phyloP scores from a whole-genome alignment of 768 basidiomycete species.

The Trametes meyenii region DNA sequence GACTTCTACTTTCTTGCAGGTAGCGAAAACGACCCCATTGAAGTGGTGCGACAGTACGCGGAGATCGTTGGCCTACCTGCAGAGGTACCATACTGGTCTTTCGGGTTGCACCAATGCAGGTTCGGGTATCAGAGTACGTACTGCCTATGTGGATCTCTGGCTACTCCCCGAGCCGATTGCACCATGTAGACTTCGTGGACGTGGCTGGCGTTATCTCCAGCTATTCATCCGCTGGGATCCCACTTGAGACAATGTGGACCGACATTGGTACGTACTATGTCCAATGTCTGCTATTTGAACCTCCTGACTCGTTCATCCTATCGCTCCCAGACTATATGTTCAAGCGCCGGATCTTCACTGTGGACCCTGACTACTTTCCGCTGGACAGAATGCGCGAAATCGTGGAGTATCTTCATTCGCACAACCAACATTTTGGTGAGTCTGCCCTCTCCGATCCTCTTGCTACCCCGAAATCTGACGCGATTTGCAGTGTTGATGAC shows the following conservation, averaged over 20 bases:
- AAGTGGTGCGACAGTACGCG: constrained; percentile 69
- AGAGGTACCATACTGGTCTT: constrained; percentile 75
- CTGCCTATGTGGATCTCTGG: not conserved
- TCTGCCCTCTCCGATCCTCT: not conserved
- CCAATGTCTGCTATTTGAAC: not conserved
- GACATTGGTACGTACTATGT: constrained; percentile 55
- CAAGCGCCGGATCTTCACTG: constrained; percentile 66
- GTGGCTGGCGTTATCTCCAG: constrained; percentile 63
- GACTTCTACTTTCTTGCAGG: constrained; percentile 83
- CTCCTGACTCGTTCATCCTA: not conserved
- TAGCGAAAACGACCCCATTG: constrained; percentile 56
- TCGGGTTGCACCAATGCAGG: constrained; percentile 74
- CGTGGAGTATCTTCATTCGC: constrained; percentile 58
- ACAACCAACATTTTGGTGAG: constrained; percentile 62
- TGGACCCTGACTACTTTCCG: constrained; percentile 71
- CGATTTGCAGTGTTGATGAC: constrained; percentile 64
- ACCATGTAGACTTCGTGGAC: constrained; percentile 54
- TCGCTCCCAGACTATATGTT: constrained; percentile 63
- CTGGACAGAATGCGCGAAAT: constrained; percentile 64
- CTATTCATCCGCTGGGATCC: constrained; percentile 63
- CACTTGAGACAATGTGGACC: constrained; percentile 80
- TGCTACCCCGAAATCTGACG: not conserved
- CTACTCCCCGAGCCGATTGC: not conserved
- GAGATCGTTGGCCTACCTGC: constrained; percentile 67
- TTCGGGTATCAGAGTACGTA: constrained; percentile 63